Evolutionary conservation across 176 grass and related monocot genomes (phyloP).

Genomic region (Microstegium vimineum): DNA sequence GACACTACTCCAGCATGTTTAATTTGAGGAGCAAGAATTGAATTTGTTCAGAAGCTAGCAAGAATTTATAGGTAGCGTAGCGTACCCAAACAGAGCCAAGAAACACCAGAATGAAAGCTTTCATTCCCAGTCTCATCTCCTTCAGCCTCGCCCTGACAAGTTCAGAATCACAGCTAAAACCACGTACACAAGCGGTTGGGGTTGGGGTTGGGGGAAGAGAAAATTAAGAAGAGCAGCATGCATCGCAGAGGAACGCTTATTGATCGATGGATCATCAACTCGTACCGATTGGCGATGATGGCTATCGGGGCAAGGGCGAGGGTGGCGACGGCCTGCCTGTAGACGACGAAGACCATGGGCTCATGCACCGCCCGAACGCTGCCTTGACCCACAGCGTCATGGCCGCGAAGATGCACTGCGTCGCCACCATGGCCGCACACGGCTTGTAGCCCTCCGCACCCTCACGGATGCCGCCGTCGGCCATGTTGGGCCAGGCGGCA

Average conservation of each 20-base stretch:
- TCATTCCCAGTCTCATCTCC: neutral
- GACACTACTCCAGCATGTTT: no score
- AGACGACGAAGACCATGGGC: slow-evolving; percentile 70
- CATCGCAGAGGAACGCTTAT: no score
- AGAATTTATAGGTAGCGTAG: neutral
- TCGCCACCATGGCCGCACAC: slow-evolving; percentile 56
- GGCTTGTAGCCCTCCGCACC: slow-evolving; percentile 50
- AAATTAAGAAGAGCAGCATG: neutral
- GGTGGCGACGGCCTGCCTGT: slow-evolving; percentile 58
- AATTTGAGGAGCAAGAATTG: neutral
- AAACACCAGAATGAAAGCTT: neutral
- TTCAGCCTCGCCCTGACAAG: neutral
- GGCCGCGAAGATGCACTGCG: slow-evolving; percentile 68
- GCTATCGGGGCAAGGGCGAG: slow-evolving; percentile 32
- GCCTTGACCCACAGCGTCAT: slow-evolving; percentile 63
- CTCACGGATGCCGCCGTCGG: neutral
- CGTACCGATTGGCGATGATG: slow-evolving; percentile 37
- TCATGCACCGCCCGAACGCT: slow-evolving; percentile 52
- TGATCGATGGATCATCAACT: neutral
- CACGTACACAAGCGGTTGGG: no score
- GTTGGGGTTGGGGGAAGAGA: neutral
- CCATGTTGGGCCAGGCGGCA: neutral
- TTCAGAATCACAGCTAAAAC: neutral
- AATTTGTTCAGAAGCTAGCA: neutral
- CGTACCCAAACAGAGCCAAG: neutral